A percentile compares a stretch with the other conserved stretches of the same genome.
These are phyloP conservation scores for Aspergillus persii DNA, from an alignment of 2,329 filamentous ascomycete species.

Conservation along the genomic window DNA sequence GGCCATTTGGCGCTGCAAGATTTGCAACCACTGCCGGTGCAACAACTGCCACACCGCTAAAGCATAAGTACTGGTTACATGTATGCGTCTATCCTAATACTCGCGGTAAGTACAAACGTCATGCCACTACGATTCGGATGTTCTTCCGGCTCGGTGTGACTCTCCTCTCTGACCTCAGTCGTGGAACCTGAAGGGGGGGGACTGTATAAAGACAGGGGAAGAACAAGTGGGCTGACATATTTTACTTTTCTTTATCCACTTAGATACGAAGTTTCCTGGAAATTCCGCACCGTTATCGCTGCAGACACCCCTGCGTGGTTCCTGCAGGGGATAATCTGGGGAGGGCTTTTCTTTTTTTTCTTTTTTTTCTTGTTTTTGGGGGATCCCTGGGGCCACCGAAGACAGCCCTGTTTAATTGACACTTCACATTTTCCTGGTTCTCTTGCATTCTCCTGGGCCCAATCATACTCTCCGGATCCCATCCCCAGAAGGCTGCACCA, in stretches of 20 bases:
- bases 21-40: conserved; percentile 42
- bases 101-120: neutral
- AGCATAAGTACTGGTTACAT: conserved; percentile 23
- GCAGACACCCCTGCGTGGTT: conserved; percentile 8
- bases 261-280: neutral
- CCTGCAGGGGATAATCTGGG: conserved; percentile 1
- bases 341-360: neutral
- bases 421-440: conserved; percentile 2
- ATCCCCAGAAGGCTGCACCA: neutral
- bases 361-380: conserved; percentile 1
- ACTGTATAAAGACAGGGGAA: neutral
- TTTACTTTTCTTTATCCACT: neutral
- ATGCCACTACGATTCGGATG: neutral
- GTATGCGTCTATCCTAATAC: neutral
- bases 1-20: conserved; percentile 45
- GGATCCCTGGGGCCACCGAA: neutral
- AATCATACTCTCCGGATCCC: conserved; percentile 4
- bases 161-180: neutral
- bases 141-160: neutral
- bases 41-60: conserved; percentile 40
- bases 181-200: neutral
- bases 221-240: neutral
- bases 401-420: neutral
- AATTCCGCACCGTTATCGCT: conserved; percentile 2
- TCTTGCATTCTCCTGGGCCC: conserved; percentile 1